Percentiles rank a stretch among this genome's conserved stretches.
Conservation (phyloP, 2,329 filamentous ascomycete species). For the Trichoderma oligosporum region DNA sequence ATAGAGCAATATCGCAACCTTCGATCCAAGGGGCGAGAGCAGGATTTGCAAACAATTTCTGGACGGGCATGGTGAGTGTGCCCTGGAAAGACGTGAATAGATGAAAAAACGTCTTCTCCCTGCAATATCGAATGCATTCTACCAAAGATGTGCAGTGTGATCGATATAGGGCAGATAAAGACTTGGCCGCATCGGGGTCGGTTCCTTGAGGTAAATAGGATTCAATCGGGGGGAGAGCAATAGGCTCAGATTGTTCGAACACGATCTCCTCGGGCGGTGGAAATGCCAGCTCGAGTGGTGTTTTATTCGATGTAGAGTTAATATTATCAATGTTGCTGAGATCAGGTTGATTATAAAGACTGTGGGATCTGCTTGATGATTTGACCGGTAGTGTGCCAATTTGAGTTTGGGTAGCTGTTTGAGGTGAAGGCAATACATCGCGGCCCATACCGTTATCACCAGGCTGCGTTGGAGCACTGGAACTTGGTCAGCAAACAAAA, state of each 20-base stretch:
- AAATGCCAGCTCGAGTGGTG: slow-evolving; percentile 58
- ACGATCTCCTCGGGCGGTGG: slow-evolving; percentile 52
- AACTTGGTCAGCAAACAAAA: background rate
- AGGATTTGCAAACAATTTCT: slow-evolving; percentile 81
- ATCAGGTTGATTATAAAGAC: slow-evolving; percentile 58
- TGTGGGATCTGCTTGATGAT: slow-evolving; percentile 34
- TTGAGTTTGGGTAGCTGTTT: slow-evolving; percentile 26
- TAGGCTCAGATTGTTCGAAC: slow-evolving; percentile 58
- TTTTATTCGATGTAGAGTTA: slow-evolving; percentile 55
- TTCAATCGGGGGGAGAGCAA: slow-evolving; percentile 82
- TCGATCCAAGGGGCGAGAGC: slow-evolving; percentile 88
- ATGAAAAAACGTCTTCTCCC: slow-evolving; percentile 94
- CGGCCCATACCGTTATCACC: slow-evolving; percentile 32
- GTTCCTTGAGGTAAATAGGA: slow-evolving; percentile 76
- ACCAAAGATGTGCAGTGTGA: slow-evolving; percentile 94
- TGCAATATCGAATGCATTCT: slow-evolving; percentile 92
- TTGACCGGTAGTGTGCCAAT: slow-evolving; percentile 17
- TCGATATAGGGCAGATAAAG: slow-evolving; percentile 80
- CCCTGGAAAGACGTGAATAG: slow-evolving; percentile 94
- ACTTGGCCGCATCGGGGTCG: slow-evolving; percentile 81
- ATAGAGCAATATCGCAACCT: slow-evolving; percentile 91
- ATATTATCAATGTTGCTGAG: slow-evolving; percentile 56
- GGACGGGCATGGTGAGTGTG: slow-evolving; percentile 92
- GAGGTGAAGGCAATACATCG: slow-evolving; percentile 31
- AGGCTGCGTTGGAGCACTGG: slow-evolving; percentile 31